A percentile compares a stretch with the other conserved stretches of the same genome.
Conservation (phyloP, 2,329 filamentous ascomycete species). For the Aschersonia sp. region DNA sequence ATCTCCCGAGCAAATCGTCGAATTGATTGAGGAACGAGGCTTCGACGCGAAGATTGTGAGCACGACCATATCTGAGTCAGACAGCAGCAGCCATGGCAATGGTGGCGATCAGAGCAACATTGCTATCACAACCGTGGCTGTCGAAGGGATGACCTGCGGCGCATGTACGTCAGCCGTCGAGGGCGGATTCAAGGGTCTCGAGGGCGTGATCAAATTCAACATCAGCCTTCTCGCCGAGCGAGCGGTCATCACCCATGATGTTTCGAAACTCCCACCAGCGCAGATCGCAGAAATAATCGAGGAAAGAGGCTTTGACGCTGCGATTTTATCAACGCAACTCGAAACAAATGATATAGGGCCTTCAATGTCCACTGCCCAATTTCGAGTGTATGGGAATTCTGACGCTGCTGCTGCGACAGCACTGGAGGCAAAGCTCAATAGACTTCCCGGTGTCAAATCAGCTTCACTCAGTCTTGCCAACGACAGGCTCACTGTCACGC, state of each 20-base stretch:
- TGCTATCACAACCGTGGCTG: conserved; percentile 69
- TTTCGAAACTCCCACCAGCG: conserved; percentile 52
- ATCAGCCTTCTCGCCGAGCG: conserved; percentile 89
- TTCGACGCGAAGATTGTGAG: conserved; percentile 72
- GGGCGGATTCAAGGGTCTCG: conserved; percentile 60
- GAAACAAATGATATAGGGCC: conserved; percentile 39
- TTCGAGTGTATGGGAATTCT: conserved; percentile 72
- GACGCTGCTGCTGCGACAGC: conserved; percentile 58
- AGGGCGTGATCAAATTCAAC: conserved; percentile 78
- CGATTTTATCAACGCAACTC: conserved; percentile 61
- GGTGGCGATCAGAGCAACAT: conserved; percentile 20
- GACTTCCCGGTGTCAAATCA: conserved; percentile 57
- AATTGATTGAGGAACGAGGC: conserved; percentile 55
- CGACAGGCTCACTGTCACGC: conserved; percentile 58
- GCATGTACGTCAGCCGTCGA: conserved; percentile 91
- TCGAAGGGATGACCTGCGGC: conserved; percentile 96
- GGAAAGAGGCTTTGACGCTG: conserved; percentile 77
- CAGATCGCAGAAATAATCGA: conserved; percentile 75
- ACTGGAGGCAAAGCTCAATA: conserved; percentile 53
- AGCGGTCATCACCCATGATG: conserved; percentile 75
- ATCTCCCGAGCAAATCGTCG: conserved; percentile 36
- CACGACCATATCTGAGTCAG: conserved; percentile 34
- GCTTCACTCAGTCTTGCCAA: conserved; percentile 61
- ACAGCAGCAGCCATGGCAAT: conserved; percentile 12
- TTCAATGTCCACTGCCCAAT: conserved; percentile 49